Evolutionary conservation across 768 basidiomycete genomes (phyloP).

Genomic region (Trichaptum fuscoviolaceum): DNA sequence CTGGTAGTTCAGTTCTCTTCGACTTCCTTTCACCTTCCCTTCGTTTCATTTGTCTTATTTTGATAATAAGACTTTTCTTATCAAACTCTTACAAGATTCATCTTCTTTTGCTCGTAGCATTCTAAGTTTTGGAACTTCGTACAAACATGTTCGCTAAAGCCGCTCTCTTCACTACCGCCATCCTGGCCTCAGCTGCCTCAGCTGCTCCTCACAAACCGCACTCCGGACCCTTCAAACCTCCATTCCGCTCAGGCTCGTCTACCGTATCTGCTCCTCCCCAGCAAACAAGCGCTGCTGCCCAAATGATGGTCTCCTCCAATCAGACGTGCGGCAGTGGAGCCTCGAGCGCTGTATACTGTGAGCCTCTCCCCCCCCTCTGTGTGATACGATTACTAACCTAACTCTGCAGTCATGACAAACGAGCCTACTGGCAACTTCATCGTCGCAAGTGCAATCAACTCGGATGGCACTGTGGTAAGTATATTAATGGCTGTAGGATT

Average conservation of each 20-base stretch:
- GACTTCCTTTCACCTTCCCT: background rate
- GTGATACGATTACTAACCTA: background rate
- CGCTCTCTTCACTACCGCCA: background rate
- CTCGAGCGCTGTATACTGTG: constrained; percentile 22
- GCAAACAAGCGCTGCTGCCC: background rate
- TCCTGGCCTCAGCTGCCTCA: background rate
- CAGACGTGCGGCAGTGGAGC: background rate
- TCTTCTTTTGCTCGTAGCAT: background rate
- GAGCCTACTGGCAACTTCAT: constrained; percentile 41
- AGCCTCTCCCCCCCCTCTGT: background rate
- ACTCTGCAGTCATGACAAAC: constrained; percentile 43
- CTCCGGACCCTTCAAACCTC: background rate
- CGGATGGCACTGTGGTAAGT: constrained; percentile 37
- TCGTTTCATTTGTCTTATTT: background rate
- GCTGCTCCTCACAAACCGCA: background rate
- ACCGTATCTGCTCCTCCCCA: background rate
- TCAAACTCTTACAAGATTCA: background rate
- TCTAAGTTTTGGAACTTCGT: background rate
- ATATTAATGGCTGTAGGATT: background rate
- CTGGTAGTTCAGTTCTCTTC: background rate
- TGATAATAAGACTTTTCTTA: background rate
- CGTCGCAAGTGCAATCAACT: constrained; percentile 36
- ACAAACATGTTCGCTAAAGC: background rate
- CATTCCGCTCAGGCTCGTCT: background rate
- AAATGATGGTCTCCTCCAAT: background rate